Evolutionary conservation across 352 stramenopile genomes (phyloP), one percentile per base, ranked within the genome.

Genomic region (Globisporangium rhizosaccharum): DNA sequence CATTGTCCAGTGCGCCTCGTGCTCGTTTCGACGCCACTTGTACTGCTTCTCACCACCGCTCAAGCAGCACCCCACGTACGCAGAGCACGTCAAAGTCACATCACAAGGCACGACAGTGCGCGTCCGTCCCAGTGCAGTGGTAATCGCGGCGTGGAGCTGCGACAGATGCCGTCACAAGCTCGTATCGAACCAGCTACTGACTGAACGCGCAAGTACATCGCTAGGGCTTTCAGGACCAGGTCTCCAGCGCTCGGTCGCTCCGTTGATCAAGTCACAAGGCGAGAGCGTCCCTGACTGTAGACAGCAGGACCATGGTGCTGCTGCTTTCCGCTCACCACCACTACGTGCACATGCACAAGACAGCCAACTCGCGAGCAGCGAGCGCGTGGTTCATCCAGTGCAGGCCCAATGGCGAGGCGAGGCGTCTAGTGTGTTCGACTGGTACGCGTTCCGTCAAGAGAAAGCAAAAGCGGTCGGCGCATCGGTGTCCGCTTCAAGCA

Each of bases 41-140:
- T 91, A 88, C 56, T 91, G 81, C 52, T 91, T 89, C 20, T 65
- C 67, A 12, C 81, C 81, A 5, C 76, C 79, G 42, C 65, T 85
- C 17, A 76, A 77, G 55, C 73, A 91, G 26, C 79, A 91, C 36
- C 81, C 79, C 4, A 75, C 66, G 12, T 70, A 79, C 11, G 36
- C 51, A 11, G 53, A 73, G 20, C 59, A 59, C 11, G 53, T 70
- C 30, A 20, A 59, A 8, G 28, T 52, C 26, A 57, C 60, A 1
- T 15, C 46, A 0, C 46, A 39, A n/a, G 53, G 53, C 26, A 61
- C 44, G 18, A 57, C 33, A 53, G 54, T 66, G 37, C 36, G 20
- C 8, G 23, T 57, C 26, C 37, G 28, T 14, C 60, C 60, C 28
- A 51, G 53, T 30, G 11, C 47, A 0, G 53, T 51, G 3, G 28